Evolutionary conservation across 495 filamentous ascomycete genomes (phyloP).

Genomic region (Penicillium maclennaniae): DNA sequence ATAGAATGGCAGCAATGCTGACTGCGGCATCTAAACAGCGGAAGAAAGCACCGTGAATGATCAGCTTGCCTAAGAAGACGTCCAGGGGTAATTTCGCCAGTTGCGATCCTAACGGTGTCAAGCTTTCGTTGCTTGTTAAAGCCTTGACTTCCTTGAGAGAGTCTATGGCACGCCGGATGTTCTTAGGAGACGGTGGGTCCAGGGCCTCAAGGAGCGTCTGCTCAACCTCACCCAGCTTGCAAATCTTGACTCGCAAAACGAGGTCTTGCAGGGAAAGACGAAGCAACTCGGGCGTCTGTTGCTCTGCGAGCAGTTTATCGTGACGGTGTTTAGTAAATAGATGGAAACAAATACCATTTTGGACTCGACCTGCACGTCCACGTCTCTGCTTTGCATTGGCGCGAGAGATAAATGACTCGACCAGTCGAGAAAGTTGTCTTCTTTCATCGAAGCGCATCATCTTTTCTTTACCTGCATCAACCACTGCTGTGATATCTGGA

Average conservation of each 20-base stretch:
- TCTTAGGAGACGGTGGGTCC: slow-evolving; percentile 84
- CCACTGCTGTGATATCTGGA: slow-evolving; percentile 90
- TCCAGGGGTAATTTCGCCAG: slow-evolving; percentile 86
- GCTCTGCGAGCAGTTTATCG: slow-evolving; percentile 72
- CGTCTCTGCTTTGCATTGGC: slow-evolving; percentile 93
- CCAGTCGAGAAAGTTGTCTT: slow-evolving; percentile 80
- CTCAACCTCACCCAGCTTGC: slow-evolving; percentile 87
- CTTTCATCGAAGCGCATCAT: slow-evolving; percentile 96
- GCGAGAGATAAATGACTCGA: slow-evolving; percentile 88
- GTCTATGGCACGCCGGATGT: slow-evolving; percentile 87
- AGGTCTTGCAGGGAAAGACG: slow-evolving; percentile 90
- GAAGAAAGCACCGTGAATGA: slow-evolving; percentile 78
- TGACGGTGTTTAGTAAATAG: slow-evolving; percentile 86
- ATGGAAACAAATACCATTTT: slow-evolving; percentile 91
- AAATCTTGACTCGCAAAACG: slow-evolving; percentile 94
- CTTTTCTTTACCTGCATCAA: slow-evolving; percentile 92
- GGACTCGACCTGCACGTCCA: slow-evolving; percentile 93
- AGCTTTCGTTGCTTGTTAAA: slow-evolving; percentile 70
- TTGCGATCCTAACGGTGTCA: slow-evolving; percentile 82
- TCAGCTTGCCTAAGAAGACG: slow-evolving; percentile 89
- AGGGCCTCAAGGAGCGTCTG: slow-evolving; percentile 83
- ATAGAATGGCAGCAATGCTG: slow-evolving; percentile 87
- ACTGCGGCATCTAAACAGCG: slow-evolving; percentile 85
- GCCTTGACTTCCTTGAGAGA: slow-evolving; percentile 91
- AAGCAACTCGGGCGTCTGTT: slow-evolving; percentile 94